These are phyloP conservation scores for Poteriospumella lacustris DNA, from an alignment of 108 stramenopile species.

Conservation along the genomic window DNA sequence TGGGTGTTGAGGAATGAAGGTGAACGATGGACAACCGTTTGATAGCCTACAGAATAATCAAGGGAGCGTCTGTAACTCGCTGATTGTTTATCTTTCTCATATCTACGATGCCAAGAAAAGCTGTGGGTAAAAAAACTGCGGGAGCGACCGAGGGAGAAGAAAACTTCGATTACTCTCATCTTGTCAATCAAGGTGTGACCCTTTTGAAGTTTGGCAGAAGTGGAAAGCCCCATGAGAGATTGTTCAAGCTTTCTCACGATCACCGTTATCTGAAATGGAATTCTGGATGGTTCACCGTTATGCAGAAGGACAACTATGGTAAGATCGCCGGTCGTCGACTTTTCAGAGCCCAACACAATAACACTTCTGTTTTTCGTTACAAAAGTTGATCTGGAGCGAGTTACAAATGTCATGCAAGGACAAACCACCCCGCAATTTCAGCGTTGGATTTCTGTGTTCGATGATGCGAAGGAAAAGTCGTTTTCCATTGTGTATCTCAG, in stretches of 20 bases:
- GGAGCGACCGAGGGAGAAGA: too few relatives aligned
- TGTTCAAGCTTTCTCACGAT: neutral
- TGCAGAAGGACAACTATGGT: too few relatives aligned
- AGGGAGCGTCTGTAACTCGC: too few relatives aligned
- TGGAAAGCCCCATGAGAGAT: neutral
- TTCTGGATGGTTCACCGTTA: neutral
- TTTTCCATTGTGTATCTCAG: constrained; percentile 16
- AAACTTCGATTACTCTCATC: neutral
- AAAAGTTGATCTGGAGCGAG: constrained; percentile 15
- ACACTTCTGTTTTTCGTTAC: neutral
- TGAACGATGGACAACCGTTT: too few relatives aligned
- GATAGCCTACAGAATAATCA: too few relatives aligned
- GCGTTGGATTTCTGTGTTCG: neutral
- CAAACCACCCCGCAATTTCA: constrained; percentile 23
- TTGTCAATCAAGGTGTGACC: neutral
- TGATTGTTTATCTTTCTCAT: too few relatives aligned
- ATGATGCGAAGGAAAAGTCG: neutral
- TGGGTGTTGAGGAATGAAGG: too few relatives aligned
- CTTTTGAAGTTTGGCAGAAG: neutral
- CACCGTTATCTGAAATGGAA: neutral
- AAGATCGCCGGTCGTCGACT: too few relatives aligned
- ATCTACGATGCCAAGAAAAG: too few relatives aligned
- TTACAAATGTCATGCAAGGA: neutral
- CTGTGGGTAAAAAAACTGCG: too few relatives aligned
- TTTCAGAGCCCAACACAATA: too few relatives aligned